A percentile compares a stretch with the other conserved stretches of the same genome.
phyloP scores from a whole-genome alignment of 169 alveolate species.

The Pseudocohnilembus persalinus region DNA sequence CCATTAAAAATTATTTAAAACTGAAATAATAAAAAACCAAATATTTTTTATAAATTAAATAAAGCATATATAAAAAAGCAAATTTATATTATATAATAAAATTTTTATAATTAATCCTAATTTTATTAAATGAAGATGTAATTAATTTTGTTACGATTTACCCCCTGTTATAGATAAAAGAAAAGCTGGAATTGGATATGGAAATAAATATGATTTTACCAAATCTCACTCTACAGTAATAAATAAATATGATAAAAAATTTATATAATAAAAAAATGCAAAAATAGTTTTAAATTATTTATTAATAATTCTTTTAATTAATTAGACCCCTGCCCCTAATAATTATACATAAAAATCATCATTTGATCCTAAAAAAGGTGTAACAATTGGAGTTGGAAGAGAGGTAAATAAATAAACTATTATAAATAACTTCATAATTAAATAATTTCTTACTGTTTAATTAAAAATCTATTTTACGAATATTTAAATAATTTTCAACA shows the following conservation, averaged over 20 bases:
- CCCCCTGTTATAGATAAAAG: constrained; percentile 52
- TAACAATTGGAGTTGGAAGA: not conserved
- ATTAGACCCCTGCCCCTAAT: not conserved
- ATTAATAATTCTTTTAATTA: no score
- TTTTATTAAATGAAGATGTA: constrained; percentile 22
- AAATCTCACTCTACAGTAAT: constrained; percentile 25
- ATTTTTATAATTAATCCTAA: no score
- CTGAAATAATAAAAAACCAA: no score
- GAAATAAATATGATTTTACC: constrained; percentile 56
- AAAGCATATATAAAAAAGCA: no score
- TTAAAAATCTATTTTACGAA: no score
- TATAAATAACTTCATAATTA: no score
- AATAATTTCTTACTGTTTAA: no score
- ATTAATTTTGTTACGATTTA: constrained; percentile 40
- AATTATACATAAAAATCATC: not conserved
- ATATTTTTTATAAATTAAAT: no score
- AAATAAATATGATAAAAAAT: not conserved
- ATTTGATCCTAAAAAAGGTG: not conserved
- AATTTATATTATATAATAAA: no score
- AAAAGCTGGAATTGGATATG: constrained; percentile 66
- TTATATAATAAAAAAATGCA: no score
- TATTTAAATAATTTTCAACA: no score
- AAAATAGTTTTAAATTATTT: no score
- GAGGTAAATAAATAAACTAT: not conserved
- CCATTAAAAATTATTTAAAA: not conserved